Evolutionary conservation across 331 rosid genomes (phyloP), one percentile per base, ranked within the genome.

Genomic region (Rosa hybrid): DNA sequence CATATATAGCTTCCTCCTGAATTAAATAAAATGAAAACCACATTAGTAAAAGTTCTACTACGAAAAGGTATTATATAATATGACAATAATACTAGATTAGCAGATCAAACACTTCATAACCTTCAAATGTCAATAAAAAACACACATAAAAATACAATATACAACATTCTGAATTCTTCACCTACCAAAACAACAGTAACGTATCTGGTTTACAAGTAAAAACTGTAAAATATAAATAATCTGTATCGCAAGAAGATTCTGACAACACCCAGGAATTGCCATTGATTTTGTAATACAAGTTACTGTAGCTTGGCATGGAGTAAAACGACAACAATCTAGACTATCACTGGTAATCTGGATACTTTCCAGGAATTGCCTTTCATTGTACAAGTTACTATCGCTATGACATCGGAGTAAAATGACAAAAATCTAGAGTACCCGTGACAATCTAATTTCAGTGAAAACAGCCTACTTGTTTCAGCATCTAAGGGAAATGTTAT

Each of bases 1-100:
- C 97, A 92, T 92, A 2, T 41, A 87, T 1, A 49, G 94, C 88
- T n/a, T 87, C 95, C 84, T 92, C 97, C 97, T 90, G 85, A 12
- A 56, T 13, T 0, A 69, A 8, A 5, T 8, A 23, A 16, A 30
- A 30, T 30, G 5, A 27, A 30, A 25, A 25, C 30, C 3, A 34
- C 41, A 25, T 25, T 12, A 25, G 38, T 25, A 62, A 3, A 23
- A 60, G 6, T 23, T 10, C 34, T 21, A 30, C 34, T 30, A 30
- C 0, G 34, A 30, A 30, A 23, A 3, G 1, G 27, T 23, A 23
- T 30, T 30, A 30, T 30, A 30, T 30, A 30, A 30, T 30, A 30
- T 30, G 34, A 30, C 34, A 30, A 30, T 30, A 30, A 30, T 30
- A 30, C 34, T 30, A 30, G 34, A 60, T 12, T n/a, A 69, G 7